phyloP scores from a whole-genome alignment of 1,284 basidiomycete genomes.

The Moesziomyces sp. region DNA sequence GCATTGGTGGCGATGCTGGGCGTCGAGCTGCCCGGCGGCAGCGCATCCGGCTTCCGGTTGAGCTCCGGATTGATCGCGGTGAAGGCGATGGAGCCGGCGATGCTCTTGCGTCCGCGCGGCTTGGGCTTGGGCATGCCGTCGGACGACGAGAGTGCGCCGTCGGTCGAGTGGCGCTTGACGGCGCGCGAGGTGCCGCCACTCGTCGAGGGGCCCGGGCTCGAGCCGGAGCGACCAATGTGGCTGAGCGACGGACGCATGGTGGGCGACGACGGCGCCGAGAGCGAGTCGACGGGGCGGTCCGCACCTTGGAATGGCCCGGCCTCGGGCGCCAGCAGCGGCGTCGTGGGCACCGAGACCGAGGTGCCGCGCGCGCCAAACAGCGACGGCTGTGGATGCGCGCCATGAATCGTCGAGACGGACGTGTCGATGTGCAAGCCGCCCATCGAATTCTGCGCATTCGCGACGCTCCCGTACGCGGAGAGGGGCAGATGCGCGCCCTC shows the following conservation, averaged over 20 bases:
- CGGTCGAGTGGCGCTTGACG: constrained; percentile 40
- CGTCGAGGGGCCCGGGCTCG: constrained; percentile 34
- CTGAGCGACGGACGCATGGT: constrained; percentile 29
- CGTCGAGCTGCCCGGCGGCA: constrained; percentile 22
- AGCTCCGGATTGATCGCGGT: constrained; percentile 46
- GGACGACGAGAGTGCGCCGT: constrained; percentile 10
- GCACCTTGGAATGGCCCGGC: constrained; percentile 40
- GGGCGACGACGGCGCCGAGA: constrained; percentile 47
- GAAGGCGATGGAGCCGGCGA: constrained; percentile 41
- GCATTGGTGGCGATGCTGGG: constrained; percentile 22
- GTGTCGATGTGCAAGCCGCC: constrained; percentile 29
- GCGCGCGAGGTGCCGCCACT: constrained; percentile 5
- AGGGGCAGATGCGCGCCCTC: constrained; percentile 36
- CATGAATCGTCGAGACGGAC: constrained; percentile 14
- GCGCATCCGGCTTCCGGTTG: constrained; percentile 16
- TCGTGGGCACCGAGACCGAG: constrained; percentile 41
- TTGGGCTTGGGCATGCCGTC: constrained; percentile 33
- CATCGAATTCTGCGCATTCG: constrained; percentile 8
- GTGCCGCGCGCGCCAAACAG: constrained; percentile 29
- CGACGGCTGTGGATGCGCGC: constrained; percentile 22
- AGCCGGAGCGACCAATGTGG: constrained; percentile 38
- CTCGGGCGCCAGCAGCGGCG: constrained; percentile 35
- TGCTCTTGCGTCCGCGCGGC: constrained; percentile 40
- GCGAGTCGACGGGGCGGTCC: constrained; percentile 34
- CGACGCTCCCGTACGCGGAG: constrained; percentile 18